Base-by-base conservation (phyloP, 768 basidiomycete species). In the Suillus brevipes region DNA sequence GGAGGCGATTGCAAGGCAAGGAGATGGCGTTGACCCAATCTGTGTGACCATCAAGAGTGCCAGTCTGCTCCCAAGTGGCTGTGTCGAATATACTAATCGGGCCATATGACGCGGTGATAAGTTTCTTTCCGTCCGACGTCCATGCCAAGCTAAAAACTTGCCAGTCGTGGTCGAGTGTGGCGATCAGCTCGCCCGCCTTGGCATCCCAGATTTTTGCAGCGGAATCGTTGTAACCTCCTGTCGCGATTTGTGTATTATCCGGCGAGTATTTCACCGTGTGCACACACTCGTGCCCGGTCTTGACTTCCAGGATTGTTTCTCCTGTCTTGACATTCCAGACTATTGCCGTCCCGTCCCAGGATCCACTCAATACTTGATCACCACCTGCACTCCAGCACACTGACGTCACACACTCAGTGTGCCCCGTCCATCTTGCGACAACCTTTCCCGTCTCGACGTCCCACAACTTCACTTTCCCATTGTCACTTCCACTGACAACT, bases 161-260 rank as follows among this genome's bases (percentile, higher is more conserved):
- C 0, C 4, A 0, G 13, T 28, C 7, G 3, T 28, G 25, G 16
- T 28, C 4, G 25, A 50, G 13, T 4, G 25, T 50, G 0, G 2
- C 14, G 6, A 50, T 2, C 49, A 50, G 13, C 2, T 7, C 3
- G 25, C 49, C 14, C 6, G 49, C 25, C 49, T 25, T 50, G 0
- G 25, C 13, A 50, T 50, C 23, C 49, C 49, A 50, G 6, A 50
- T 50, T 50, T 50, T 50, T 6, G 25, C 13, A n/a, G n/a, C n/a
- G n/a, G n/a, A n/a, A n/a, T n/a, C n/a, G n/a, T n/a, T n/a, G n/a
- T n/a, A 6, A n/a, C 49, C 40, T 28, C 43, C 52, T 0, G 52
- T 53, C 2, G 18, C 28, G 18, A 53, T 31, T 18, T 52, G 20
- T 45, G 20, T n/a, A n/a, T 47, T 6, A 3, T 47, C 28, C 1